phyloP scores from a whole-genome alignment of 441 rosid species.

The Populus hybrid region DNA sequence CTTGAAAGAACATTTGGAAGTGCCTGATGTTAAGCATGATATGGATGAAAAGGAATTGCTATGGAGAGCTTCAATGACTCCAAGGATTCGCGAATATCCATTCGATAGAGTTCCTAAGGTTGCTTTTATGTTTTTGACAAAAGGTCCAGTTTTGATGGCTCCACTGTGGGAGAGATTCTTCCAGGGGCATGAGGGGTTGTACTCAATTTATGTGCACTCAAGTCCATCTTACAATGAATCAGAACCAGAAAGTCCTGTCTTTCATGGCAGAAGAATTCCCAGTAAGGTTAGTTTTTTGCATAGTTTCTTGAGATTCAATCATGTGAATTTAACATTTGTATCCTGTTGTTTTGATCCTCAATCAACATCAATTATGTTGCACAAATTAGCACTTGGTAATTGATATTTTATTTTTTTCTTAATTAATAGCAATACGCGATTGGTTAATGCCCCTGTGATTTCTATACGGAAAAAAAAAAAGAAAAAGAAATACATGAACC shows the following conservation, averaged over 20 bases:
- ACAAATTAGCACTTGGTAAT: neutral
- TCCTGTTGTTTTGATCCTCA: neutral
- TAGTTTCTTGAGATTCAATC: neutral
- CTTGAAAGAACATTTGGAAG: constrained; percentile 30
- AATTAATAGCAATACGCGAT: neutral
- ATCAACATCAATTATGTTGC: neutral
- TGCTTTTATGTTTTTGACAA: constrained; percentile 26
- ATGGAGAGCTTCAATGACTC: no score
- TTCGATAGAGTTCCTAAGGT: no score
- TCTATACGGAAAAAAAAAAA: no score
- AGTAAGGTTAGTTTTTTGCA: constrained; percentile 43
- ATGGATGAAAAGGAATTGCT: constrained; percentile 44
- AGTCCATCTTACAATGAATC: constrained; percentile 47
- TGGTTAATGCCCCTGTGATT: neutral
- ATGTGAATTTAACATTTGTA: neutral
- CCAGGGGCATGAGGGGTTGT: constrained; percentile 49
- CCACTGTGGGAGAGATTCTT: constrained; percentile 68
- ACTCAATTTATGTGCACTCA: constrained; percentile 58
- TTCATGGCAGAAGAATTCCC: constrained; percentile 55
- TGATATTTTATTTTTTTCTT: neutral
- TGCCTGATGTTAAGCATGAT: constrained; percentile 35
- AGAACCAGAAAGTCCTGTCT: constrained; percentile 41
- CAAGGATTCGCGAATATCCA: no score
- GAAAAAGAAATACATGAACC: no score
- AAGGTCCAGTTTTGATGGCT: constrained; percentile 55